Base-by-base conservation (phyloP, 129 eudicot species). In the Pulicaria dysenterica region DNA sequence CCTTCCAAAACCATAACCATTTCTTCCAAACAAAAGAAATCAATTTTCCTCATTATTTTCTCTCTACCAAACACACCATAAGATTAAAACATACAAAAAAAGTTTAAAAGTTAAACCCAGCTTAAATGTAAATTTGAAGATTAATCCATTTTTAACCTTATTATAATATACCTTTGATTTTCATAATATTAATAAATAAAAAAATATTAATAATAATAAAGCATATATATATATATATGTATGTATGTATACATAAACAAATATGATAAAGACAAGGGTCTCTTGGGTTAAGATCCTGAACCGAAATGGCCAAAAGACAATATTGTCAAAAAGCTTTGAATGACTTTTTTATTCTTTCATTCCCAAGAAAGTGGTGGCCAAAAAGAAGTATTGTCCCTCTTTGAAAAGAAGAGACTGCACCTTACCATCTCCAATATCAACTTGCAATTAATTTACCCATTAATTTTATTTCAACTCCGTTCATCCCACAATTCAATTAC, bases 361-460 rank as follows among this genome's bases (percentile, higher is more conserved):
- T 87, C 76, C 89, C 92, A 79, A 87, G 84, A 87, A 87, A 87
- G 83, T 70, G 19, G 40, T 59, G 55, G 59, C 53, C 19, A 42
- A 41, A 44, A 77, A 65, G 61, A 51, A 77, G 82, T 77, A 62
- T 65, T 70, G 74, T 72, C 81, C 63, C 76, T 77, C 81, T 39
- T 73, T 73, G 49, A 65, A 73, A 85, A 76, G 87, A 58, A 70
- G 82, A 70, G 67, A 69, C 76, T 73, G 77, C 81, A 60, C 50
- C 77, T 43, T 77, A 70, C 76, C 69, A 19, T 65, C 83, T 54
- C 1, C 31, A 2, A 24, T 24, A 31, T 73, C 71, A 55, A 71
- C 70, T 46, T 66, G 67, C 37, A 70, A 47, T 58, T 67, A 62
- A 67, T 38, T 62, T 61, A 49, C 71, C 43, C 69, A 67, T 24